These are phyloP conservation scores for Leptographium lundbergii DNA, from an alignment of 2,329 filamentous ascomycete species.

Conservation along the genomic window DNA sequence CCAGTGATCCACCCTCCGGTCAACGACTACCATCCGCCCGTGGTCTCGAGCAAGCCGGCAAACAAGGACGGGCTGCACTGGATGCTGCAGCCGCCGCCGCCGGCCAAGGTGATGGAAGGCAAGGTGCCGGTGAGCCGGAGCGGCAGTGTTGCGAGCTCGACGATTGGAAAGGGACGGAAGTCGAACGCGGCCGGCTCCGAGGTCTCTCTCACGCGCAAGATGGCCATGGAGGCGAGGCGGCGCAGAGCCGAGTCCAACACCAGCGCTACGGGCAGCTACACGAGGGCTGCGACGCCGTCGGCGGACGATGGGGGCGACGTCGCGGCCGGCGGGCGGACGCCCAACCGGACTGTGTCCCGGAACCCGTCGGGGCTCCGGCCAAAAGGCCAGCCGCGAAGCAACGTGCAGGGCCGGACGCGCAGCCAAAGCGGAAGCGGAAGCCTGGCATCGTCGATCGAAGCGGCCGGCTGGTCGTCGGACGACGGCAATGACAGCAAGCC, in stretches of 20 bases:
- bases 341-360: constrained; percentile 13
- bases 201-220: constrained; percentile 6
- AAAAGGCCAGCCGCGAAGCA: constrained; percentile 4
- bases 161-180: constrained; percentile 8
- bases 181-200: constrained; percentile 4
- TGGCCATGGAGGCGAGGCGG: constrained; percentile 8
- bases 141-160: constrained; percentile 41
- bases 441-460: constrained; percentile 7
- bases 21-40: constrained; percentile 76
- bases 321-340: constrained; percentile 12
- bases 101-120: constrained; percentile 81
- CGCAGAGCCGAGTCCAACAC: constrained; percentile 7
- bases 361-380: constrained; percentile 6
- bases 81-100: constrained; percentile 91
- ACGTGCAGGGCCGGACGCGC: not conserved
- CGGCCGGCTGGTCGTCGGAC: constrained; percentile 17
- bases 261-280: not conserved
- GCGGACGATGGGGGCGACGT: constrained; percentile 13
- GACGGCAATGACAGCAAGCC: constrained; percentile 15
- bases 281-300: not conserved
- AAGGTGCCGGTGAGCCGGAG: constrained; percentile 59
- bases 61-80: constrained; percentile 63
- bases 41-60: constrained; percentile 62
- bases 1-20: constrained; percentile 53
- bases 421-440: constrained; percentile 11